phyloP scores from a whole-genome alignment of 176 grass and related monocot genomes.

The Juncus inflexus region DNA sequence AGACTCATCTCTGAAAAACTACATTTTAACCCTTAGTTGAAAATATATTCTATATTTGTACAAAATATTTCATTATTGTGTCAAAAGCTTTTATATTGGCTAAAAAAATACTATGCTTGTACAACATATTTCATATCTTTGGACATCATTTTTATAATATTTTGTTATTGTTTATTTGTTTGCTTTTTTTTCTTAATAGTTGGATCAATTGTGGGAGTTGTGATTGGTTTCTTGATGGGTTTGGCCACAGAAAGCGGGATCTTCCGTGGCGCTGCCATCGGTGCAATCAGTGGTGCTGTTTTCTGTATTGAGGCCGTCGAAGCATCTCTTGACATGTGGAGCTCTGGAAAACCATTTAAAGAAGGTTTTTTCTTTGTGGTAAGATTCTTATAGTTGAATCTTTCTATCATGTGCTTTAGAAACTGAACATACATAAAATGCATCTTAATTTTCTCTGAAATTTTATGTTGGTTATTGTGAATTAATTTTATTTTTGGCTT shows the following conservation, averaged over 20 bases:
- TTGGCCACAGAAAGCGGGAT: conserved; percentile 78
- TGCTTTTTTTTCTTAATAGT: conserved; percentile 35
- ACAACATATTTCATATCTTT: no score
- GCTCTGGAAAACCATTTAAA: conserved; percentile 64
- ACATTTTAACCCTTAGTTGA: no score
- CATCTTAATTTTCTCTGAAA: no score
- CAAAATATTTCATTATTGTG: no score
- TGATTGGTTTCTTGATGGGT: conserved; percentile 73
- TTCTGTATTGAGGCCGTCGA: conserved; percentile 92
- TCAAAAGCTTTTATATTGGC: no score
- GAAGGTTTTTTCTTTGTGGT: conserved; percentile 79
- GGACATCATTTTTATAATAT: not conserved
- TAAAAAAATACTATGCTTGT: no score
- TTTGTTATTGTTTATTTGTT: not conserved
- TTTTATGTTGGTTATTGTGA: no score
- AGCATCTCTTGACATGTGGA: conserved; percentile 84
- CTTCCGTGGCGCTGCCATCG: conserved; percentile 65
- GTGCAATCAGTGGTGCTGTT: conserved; percentile 71
- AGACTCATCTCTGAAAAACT: no score
- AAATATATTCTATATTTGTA: no score
- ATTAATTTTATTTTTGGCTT: no score
- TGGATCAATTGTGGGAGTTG: conserved; percentile 66
- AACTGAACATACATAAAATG: not conserved
- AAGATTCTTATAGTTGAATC: conserved; percentile 14
- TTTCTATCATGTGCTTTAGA: not conserved